These are phyloP conservation scores for Xerocomus potaroensis DNA, from an alignment of 768 basidiomycete genomes.

Conservation along the genomic window DNA sequence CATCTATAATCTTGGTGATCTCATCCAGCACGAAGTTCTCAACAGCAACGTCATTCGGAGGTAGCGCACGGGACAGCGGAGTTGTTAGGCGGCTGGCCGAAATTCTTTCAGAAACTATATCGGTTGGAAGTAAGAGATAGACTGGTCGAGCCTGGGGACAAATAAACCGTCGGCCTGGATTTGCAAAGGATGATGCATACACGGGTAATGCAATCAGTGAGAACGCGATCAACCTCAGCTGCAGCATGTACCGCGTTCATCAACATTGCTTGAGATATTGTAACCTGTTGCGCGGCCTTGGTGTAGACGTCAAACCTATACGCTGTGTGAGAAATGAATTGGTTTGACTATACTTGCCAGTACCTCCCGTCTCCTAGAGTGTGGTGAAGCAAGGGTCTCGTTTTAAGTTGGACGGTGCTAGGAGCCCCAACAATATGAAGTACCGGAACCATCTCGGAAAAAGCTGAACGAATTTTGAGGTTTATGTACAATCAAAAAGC, in stretches of 20 bases:
- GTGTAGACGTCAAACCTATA: conserved; percentile 74
- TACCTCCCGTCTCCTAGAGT: conserved; percentile 82
- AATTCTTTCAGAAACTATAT: conserved; percentile 68
- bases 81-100: conserved; percentile 58
- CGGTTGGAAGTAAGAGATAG: conserved; percentile 83
- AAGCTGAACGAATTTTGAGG: conserved; percentile 39
- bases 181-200: conserved; percentile 29
- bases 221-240: conserved; percentile 71
- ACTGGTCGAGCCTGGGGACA: conserved; percentile 67
- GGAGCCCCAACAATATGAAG: conserved; percentile 87
- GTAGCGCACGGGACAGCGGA: conserved; percentile 47
- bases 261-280: conserved; percentile 62
- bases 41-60: conserved; percentile 51
- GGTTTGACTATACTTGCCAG: not conserved
- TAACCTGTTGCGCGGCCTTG: conserved; percentile 71
- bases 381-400: conserved; percentile 76
- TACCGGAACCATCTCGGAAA: conserved; percentile 86
- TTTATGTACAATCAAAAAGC: not conserved
- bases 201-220: conserved; percentile 61
- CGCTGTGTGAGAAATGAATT: not conserved
- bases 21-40: conserved; percentile 71
- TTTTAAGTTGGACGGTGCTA: conserved; percentile 66
- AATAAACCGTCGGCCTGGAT: not conserved
- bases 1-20: conserved; percentile 60
- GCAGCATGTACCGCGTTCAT: conserved; percentile 51